Evolutionary conservation across 192 early-diverging fungal species (phyloP), one percentile per base, ranked within the genome.

Genomic region (Phlyctochytrium bullatum): DNA sequence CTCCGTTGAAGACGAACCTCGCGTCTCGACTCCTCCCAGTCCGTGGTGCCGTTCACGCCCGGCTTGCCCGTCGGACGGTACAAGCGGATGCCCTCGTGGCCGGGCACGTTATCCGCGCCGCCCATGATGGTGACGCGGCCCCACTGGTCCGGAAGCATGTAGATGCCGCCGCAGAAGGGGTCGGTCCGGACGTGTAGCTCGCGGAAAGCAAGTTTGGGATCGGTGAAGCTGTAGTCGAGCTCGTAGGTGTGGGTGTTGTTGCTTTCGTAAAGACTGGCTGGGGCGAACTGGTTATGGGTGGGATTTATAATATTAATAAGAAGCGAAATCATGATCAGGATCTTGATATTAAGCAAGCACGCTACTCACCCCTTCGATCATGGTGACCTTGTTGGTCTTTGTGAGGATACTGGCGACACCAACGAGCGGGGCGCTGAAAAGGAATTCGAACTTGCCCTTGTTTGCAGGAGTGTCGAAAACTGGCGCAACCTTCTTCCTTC

Each of bases 1-100:
- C 58, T 54, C 2, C 60, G 32, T 29, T 47, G 63, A 16, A 68
- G 64, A 17, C n/a, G n/a, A n/a, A n/a, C n/a, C n/a, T n/a, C n/a
- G n/a, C n/a, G n/a, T 47, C 40, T 20, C 40, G 40, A 47, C 40
- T 47, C 40, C 40, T 47, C 40, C 40, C 40, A 47, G 20, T 47
- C 40, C 40, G 40, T 47, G 20, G 20, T 14, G 10, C 40, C 40
- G 20, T 14, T 20, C 20, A 6, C 40, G 20, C 40, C 40, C 20
- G 40, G 10, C n/a, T n/a, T n/a, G 40, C 40, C 40, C 12, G 54
- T 10, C 4, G 54, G 54, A 28, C 6, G 10, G 54, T 57, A 57
- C 4, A 57, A 6, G 27, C 54, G 54, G 27, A 57, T 25, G 12
- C 54, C 54, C 12, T 10, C 12, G 27, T 20, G 54, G 12, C 12